phyloP scores from a whole-genome alignment of 1,139 yeast genomes.

The Protomyces pachydermus region DNA sequence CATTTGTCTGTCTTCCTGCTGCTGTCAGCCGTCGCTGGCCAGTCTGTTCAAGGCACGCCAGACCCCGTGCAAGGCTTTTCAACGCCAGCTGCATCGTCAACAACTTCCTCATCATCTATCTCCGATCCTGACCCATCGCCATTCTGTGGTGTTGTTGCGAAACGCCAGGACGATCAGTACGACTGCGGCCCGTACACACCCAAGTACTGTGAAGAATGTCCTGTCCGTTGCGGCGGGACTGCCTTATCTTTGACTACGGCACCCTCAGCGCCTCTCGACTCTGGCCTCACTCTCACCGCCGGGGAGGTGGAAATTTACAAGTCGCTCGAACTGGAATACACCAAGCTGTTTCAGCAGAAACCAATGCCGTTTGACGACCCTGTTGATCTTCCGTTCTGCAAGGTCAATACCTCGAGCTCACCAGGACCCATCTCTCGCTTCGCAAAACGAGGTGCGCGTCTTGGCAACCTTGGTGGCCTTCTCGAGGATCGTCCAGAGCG shows the following conservation, averaged over 20 bases:
- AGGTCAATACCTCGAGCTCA: neutral
- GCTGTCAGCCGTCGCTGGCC: neutral
- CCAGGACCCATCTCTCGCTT: neutral
- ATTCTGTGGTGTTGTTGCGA: neutral
- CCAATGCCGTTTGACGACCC: neutral
- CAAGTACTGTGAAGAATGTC: neutral
- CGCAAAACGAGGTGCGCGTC: neutral
- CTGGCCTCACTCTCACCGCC: neutral
- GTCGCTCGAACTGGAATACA: neutral
- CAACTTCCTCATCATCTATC: neutral
- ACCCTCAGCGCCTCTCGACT: neutral
- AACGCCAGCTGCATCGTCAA: neutral
- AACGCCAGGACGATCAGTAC: neutral
- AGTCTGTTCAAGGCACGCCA: neutral
- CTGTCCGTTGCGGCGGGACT: neutral
- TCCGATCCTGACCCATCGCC: neutral
- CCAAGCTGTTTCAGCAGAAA: neutral
- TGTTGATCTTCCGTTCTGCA: neutral
- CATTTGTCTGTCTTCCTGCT: neutral
- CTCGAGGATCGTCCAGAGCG: neutral
- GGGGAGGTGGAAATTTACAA: neutral
- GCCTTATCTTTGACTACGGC: neutral
- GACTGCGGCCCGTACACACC: neutral
- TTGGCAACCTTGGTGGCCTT: neutral
- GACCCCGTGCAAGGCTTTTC: neutral